phyloP scores from a whole-genome alignment of 2,329 filamentous ascomycete genomes.

The Aureobasidium vineae region DNA sequence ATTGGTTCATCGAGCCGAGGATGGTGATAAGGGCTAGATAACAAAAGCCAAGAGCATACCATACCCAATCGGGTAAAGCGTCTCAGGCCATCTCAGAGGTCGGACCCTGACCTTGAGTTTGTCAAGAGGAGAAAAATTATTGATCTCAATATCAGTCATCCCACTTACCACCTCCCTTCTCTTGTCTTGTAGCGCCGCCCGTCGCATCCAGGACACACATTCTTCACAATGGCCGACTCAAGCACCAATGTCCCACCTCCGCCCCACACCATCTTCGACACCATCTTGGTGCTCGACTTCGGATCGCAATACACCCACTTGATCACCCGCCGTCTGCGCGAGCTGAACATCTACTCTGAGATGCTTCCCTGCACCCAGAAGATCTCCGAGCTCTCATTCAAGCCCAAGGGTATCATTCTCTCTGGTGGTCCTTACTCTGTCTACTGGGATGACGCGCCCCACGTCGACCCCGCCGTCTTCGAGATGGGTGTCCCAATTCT shows the following conservation, averaged over 20 bases:
- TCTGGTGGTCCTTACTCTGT: conserved; percentile 74
- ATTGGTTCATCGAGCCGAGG: not conserved
- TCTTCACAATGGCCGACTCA: conserved; percentile 32
- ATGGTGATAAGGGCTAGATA: conserved; percentile 5
- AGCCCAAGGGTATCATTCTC: conserved; percentile 79
- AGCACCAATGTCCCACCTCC: conserved; percentile 42
- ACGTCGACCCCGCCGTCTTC: conserved; percentile 79
- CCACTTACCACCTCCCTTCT: not conserved
- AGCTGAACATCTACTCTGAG: conserved; percentile 80
- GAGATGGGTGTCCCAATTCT: conserved; percentile 65
- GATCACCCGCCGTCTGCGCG: conserved; percentile 71
- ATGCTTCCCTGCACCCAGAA: conserved; percentile 87
- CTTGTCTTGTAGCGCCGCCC: conserved; percentile 13
- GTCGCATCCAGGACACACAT: conserved; percentile 11
- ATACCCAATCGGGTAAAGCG: conserved; percentile 6
- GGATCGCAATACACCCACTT: conserved; percentile 71
- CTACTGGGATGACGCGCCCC: conserved; percentile 73
- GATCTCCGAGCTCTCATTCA: conserved; percentile 70
- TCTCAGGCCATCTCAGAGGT: conserved; percentile 6
- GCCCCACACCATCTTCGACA: conserved; percentile 58
- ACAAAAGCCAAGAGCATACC: not conserved
- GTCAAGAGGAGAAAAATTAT: conserved; percentile 29
- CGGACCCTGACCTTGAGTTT: conserved; percentile 5
- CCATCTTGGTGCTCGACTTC: conserved; percentile 71
- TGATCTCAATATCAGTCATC: conserved; percentile 30